These are phyloP conservation scores for Atalantia buxifolia DNA, from an alignment of 345 rosid species.

Conservation along the genomic window DNA sequence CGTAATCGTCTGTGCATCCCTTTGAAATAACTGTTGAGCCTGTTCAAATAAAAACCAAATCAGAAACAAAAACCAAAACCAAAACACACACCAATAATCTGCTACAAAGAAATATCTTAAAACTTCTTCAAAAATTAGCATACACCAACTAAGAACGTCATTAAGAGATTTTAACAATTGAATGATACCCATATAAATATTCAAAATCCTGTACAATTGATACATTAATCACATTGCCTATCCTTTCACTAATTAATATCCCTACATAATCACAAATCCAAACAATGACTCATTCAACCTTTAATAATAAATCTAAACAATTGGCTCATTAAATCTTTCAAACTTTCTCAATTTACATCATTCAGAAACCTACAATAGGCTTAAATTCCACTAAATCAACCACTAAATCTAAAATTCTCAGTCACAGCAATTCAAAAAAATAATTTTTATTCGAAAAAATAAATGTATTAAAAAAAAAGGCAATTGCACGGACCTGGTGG, in stretches of 20 bases:
- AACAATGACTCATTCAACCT: background rate
- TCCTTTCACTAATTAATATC: background rate
- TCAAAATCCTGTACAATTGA: background rate
- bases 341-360: background rate
- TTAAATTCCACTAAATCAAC: background rate
- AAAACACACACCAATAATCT: background rate
- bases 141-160: background rate
- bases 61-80: constrained; percentile 3
- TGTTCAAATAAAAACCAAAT: constrained; percentile 30
- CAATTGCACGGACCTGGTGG: constrained; percentile 54
- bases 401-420: background rate
- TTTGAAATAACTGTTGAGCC: constrained; percentile 93
- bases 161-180: background rate
- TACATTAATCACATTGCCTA: background rate
- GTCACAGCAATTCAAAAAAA: background rate
- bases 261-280: background rate
- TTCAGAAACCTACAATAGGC: background rate
- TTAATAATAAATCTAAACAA: too few relatives aligned
- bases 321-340: background rate
- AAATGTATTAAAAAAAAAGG: background rate
- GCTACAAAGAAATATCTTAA: background rate
- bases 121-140: background rate
- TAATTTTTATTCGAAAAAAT: background rate
- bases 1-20: constrained; percentile 90
- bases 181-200: background rate